These are phyloP conservation scores for Trichoderma arundinaceum DNA, from an alignment of 2,329 filamentous ascomycete species.

Conservation along the genomic window DNA sequence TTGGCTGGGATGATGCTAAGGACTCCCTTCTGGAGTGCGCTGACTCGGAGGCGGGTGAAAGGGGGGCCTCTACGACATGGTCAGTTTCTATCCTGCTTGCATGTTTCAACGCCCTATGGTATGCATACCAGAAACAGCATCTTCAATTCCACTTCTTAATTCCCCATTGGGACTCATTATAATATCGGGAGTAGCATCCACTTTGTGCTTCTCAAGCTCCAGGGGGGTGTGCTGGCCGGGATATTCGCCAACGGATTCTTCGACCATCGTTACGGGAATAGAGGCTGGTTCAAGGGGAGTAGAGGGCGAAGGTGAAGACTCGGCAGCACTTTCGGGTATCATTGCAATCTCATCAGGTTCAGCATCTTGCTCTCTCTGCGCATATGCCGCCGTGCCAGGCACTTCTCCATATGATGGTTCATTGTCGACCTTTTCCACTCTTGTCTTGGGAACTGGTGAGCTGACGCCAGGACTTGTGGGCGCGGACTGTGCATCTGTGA, in stretches of 20 bases:
- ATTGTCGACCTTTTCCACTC: slow-evolving; percentile 64
- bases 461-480: slow-evolving; percentile 49
- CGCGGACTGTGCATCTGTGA: slow-evolving; percentile 68
- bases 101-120: slow-evolving; percentile 34
- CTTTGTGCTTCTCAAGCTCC: slow-evolving; percentile 53
- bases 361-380: slow-evolving; percentile 62
- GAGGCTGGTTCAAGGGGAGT: slow-evolving; percentile 35
- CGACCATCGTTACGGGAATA: slow-evolving; percentile 59
- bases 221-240: slow-evolving; percentile 52
- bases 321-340: slow-evolving; percentile 41
- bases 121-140: slow-evolving; percentile 41
- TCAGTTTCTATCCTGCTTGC: slow-evolving; percentile 36
- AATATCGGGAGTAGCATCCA: slow-evolving; percentile 61
- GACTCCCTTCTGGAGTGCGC: slow-evolving; percentile 43
- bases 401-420: slow-evolving; percentile 62
- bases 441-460: slow-evolving; percentile 63
- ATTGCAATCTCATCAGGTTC: slow-evolving; percentile 66
- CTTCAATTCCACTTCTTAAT: slow-evolving; percentile 41
- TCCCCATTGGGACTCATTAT: slow-evolving; percentile 54
- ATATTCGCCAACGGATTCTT: slow-evolving; percentile 55
- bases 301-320: slow-evolving; percentile 37
- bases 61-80: slow-evolving; percentile 38
- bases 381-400: slow-evolving; percentile 64
- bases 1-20: slow-evolving; percentile 36
- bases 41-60: slow-evolving; percentile 41